A percentile compares a stretch with the other conserved stretches of the same genome.
These are phyloP conservation scores for Lipomyces starkeyi DNA, from an alignment of 805 yeast species.

Conservation along the genomic window DNA sequence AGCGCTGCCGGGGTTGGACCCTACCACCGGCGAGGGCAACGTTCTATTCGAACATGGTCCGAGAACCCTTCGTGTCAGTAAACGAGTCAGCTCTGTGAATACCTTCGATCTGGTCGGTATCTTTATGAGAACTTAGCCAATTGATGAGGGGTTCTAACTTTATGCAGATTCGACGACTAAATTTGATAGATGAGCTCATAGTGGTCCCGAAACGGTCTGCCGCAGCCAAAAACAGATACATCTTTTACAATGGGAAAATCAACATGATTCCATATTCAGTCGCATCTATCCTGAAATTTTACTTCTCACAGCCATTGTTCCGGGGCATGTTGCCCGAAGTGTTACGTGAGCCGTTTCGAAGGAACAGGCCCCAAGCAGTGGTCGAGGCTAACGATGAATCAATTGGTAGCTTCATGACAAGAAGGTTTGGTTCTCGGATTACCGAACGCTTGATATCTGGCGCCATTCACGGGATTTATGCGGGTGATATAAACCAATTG, in stretches of 20 bases:
- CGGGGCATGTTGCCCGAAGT: constrained; percentile 48
- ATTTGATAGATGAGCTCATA: constrained; percentile 56
- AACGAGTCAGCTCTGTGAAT: constrained; percentile 51
- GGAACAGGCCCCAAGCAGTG: neutral
- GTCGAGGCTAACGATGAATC: constrained; percentile 62
- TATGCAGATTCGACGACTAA: constrained; percentile 51
- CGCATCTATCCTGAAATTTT: constrained; percentile 15
- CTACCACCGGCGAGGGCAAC: constrained; percentile 13
- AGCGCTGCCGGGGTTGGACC: constrained; percentile 8
- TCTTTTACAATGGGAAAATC: constrained; percentile 28
- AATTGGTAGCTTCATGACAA: constrained; percentile 64
- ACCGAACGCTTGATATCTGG: constrained; percentile 76
- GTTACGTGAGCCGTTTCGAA: constrained; percentile 33
- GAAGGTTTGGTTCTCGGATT: constrained; percentile 67
- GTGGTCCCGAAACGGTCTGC: constrained; percentile 63
- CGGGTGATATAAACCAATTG: constrained; percentile 73
- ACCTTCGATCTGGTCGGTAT: constrained; percentile 62
- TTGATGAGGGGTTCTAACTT: neutral
- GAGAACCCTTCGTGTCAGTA: constrained; percentile 75
- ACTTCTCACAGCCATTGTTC: constrained; percentile 44
- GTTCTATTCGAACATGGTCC: constrained; percentile 83
- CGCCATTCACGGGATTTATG: constrained; percentile 85
- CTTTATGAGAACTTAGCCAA: neutral
- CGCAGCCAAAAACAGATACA: constrained; percentile 53
- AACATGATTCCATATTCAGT: constrained; percentile 42